A percentile compares a stretch with the other conserved stretches of the same genome.
Evolutionary conservation across 139 green algal genomes (phyloP).

Genomic region (Diplosphaera chodatii): DNA sequence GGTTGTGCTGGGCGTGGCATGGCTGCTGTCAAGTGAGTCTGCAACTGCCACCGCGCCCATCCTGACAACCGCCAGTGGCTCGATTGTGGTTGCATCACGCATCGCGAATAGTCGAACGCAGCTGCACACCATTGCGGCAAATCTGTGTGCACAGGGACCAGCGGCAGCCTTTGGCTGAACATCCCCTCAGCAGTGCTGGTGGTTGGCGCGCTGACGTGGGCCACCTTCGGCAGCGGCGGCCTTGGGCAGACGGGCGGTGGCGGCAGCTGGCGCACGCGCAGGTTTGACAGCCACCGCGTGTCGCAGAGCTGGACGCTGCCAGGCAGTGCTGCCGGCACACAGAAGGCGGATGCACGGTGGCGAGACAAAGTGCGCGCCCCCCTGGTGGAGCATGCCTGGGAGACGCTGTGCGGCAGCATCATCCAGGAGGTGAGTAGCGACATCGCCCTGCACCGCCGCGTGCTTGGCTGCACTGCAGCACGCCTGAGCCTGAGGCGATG

Average conservation of each 20-base stretch:
- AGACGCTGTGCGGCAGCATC: constrained; percentile 53
- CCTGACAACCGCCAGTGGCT: background rate
- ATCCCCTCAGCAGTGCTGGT: constrained; percentile 15
- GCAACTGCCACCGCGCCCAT: background rate
- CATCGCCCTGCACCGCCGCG: background rate
- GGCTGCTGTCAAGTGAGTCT: constrained; percentile 27
- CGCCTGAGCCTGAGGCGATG: background rate
- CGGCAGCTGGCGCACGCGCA: background rate
- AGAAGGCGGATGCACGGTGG: constrained; percentile 31
- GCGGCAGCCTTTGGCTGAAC: constrained; percentile 23
- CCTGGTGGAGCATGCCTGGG: constrained; percentile 57
- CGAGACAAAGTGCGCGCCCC: constrained; percentile 35
- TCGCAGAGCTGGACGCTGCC: background rate
- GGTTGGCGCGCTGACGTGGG: constrained; percentile 5
- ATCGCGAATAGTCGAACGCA: too few relatives aligned
- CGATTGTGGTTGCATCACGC: background rate
- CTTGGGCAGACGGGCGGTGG: background rate
- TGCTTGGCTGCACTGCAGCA: too few relatives aligned
- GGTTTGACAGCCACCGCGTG: background rate
- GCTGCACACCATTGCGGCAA: background rate
- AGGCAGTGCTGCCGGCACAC: background rate
- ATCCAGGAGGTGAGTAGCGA: constrained; percentile 48
- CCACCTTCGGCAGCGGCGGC: background rate
- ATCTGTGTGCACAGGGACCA: constrained; percentile 25
- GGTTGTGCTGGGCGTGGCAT: constrained; percentile 12